Percentiles rank a stretch among this genome's conserved stretches.
These are phyloP conservation scores for Trichoderma virens DNA, from an alignment of 495 filamentous ascomycete species.

Conservation along the genomic window DNA sequence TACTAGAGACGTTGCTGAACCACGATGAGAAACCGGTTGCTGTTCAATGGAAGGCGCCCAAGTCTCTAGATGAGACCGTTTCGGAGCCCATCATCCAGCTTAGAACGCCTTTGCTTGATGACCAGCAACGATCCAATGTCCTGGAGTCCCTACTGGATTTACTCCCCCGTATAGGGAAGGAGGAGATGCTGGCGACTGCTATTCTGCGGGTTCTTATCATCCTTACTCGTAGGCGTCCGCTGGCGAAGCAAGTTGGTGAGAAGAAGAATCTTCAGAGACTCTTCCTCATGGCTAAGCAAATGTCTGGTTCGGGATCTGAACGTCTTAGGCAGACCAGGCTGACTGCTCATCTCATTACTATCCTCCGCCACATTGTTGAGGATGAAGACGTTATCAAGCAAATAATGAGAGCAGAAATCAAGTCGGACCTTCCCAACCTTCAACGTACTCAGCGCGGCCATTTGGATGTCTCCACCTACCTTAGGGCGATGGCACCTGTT, in stretches of 20 bases:
- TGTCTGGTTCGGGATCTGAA: constrained; percentile 66
- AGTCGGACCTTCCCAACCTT: constrained; percentile 53
- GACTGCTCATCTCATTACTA: constrained; percentile 60
- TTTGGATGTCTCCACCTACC: constrained; percentile 64
- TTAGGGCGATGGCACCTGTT: constrained; percentile 72
- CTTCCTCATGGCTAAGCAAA: constrained; percentile 90
- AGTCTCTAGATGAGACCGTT: constrained; percentile 44
- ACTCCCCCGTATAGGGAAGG: constrained; percentile 77
- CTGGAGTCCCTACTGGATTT: constrained; percentile 72
- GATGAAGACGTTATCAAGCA: constrained; percentile 86
- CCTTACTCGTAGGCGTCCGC: constrained; percentile 66
- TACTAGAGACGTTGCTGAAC: constrained; percentile 81
- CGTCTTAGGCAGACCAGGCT: constrained; percentile 61
- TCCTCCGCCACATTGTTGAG: constrained; percentile 88
- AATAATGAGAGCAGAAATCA: constrained; percentile 89
- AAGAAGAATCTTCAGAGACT: constrained; percentile 83
- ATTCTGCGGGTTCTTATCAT: constrained; percentile 81
- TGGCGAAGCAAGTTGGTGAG: constrained; percentile 71
- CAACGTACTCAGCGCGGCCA: constrained; percentile 39
- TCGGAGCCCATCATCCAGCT: constrained; percentile 48
- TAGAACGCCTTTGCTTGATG: constrained; percentile 56
- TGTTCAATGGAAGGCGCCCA: constrained; percentile 63
- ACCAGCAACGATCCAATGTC: constrained; percentile 58
- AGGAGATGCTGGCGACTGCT: constrained; percentile 75
- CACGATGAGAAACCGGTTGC: constrained; percentile 76